phyloP scores from a whole-genome alignment of 768 basidiomycete genomes.

The Trametes coccinea region DNA sequence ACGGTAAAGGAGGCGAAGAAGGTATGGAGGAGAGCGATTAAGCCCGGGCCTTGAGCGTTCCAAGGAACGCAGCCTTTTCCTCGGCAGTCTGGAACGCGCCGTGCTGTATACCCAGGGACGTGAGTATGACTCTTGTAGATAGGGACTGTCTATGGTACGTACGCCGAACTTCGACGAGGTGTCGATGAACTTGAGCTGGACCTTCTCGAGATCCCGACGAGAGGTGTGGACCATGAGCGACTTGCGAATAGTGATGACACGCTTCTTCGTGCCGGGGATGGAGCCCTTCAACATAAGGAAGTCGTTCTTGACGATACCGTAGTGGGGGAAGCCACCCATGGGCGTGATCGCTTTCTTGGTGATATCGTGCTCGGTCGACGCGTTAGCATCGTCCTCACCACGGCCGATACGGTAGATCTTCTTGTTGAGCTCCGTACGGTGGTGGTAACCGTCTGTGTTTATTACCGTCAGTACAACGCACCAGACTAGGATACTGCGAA shows the following conservation, averaged over 20 bases:
- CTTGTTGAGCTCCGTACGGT: constrained; percentile 98
- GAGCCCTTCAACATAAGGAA: constrained; percentile 97
- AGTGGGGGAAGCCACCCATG: constrained; percentile 99
- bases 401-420: constrained; percentile 95
- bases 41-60: constrained; percentile 83
- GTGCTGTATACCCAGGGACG: constrained; percentile 51
- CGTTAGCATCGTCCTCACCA: constrained; percentile 76
- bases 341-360: constrained; percentile 94
- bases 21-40: constrained; percentile 44
- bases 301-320: constrained; percentile 98
- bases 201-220: constrained; percentile 96
- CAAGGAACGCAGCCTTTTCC: constrained; percentile 95
- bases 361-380: constrained; percentile 92
- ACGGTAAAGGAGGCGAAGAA: constrained; percentile 37
- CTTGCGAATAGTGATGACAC: constrained; percentile 96
- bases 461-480: no score
- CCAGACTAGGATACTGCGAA: not conserved
- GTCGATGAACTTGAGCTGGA: constrained; percentile 97
- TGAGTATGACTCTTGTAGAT: not conserved
- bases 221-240: constrained; percentile 96
- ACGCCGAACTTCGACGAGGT: constrained; percentile 97
- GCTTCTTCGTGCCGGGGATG: constrained; percentile 95
- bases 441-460: constrained; percentile 82
- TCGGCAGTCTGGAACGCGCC: constrained; percentile 96
- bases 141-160: constrained; percentile 36